Conservation (phyloP, 2,329 filamentous ascomycete species). For the Botrytis fragariae region DNA sequence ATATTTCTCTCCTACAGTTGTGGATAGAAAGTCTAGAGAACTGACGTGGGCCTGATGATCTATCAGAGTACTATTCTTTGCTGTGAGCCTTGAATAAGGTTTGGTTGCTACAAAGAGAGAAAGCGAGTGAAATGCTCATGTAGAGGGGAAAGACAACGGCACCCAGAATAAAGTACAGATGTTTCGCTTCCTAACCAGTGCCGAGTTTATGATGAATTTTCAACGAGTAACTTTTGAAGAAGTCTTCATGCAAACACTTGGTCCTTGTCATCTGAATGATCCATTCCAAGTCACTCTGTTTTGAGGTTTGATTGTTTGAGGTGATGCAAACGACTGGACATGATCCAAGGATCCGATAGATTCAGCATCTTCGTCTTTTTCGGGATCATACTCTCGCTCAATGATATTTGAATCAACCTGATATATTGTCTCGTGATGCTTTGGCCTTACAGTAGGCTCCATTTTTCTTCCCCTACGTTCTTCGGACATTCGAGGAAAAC, state of each 20-base stretch:
- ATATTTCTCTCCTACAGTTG: neutral
- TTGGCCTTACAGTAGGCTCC: neutral
- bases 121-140: neutral
- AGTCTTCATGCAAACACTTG: neutral
- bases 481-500: neutral
- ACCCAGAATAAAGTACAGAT: neutral
- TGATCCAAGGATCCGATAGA: constrained; percentile 6
- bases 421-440: neutral
- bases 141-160: neutral
- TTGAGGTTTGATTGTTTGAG: neutral
- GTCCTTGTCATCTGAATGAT: neutral
- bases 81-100: too few relatives aligned
- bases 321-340: neutral
- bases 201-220: neutral
- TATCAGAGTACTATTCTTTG: neutral
- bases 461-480: constrained; percentile 2
- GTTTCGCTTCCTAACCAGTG: neutral
- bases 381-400: constrained; percentile 13
- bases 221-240: neutral
- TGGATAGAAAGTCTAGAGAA: neutral
- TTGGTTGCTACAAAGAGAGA: neutral
- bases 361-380: constrained; percentile 10
- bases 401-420: neutral
- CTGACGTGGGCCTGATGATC: neutral
- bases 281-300: constrained; percentile 2